Evolutionary conservation across 2,329 filamentous ascomycete species (phyloP).

Genomic region (Dactylellina sp.): DNA sequence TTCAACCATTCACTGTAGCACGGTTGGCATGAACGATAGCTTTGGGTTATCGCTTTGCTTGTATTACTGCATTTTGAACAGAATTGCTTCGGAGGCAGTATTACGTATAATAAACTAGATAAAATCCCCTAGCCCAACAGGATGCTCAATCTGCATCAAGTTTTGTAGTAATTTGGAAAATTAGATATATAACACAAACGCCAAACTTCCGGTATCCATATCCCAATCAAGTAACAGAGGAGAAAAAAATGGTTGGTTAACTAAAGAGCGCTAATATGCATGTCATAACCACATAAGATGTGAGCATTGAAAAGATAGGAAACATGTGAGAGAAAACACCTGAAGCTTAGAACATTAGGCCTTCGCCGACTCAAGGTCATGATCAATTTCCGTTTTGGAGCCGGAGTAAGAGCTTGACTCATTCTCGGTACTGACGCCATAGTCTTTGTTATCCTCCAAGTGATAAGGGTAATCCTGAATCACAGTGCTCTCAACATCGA

Average conservation of each 20-base stretch:
- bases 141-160: too few species aligned
- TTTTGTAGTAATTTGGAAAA: background rate
- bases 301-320: background rate
- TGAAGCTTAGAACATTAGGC: slow-evolving; percentile 1
- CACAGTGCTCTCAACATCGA: slow-evolving; percentile 46
- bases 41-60: too few species aligned
- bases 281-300: slow-evolving; percentile 29
- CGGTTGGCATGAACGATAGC: too few species aligned
- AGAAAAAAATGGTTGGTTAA: slow-evolving; percentile 1
- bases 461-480: slow-evolving; percentile 50
- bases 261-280: slow-evolving; percentile 46
- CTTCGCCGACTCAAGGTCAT: slow-evolving; percentile 33
- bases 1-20: too few species aligned
- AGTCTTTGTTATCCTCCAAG: slow-evolving; percentile 3
- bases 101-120: too few species aligned
- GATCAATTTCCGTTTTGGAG: slow-evolving; percentile 46
- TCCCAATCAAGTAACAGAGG: slow-evolving; percentile 8
- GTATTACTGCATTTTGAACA: too few species aligned
- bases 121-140: too few species aligned
- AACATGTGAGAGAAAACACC: slow-evolving; percentile 24
- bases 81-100: too few species aligned
- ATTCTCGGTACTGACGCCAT: slow-evolving; percentile 17
- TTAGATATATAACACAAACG: slow-evolving; percentile 13
- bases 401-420: slow-evolving; percentile 53
- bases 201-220: slow-evolving; percentile 25